These are phyloP conservation scores for Picochlorum sp. DNA, from an alignment of 139 green algal genomes.

Conservation along the genomic window DNA sequence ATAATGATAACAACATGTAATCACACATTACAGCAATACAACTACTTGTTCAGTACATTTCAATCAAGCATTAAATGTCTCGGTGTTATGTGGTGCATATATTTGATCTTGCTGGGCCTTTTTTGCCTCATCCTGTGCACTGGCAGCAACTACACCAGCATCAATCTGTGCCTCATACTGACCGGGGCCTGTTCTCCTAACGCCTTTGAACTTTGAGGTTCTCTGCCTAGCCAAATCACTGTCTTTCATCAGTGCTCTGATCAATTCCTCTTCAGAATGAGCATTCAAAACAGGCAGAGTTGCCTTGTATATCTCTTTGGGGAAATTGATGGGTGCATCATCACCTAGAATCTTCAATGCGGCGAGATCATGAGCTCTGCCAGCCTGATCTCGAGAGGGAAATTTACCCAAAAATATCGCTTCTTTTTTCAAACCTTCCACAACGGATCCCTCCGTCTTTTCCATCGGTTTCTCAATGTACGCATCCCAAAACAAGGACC, in stretches of 20 bases:
- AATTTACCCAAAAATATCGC: conserved; percentile 25
- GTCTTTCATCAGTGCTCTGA: conserved; percentile 21
- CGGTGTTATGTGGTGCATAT: neutral
- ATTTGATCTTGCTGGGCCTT: too few relatives aligned
- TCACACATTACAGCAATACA: conserved; percentile 2
- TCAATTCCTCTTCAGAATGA: conserved; percentile 12
- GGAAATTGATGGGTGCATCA: conserved; percentile 16
- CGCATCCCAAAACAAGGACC: conserved; percentile 25
- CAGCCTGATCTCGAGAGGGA: conserved; percentile 17
- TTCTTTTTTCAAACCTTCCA: conserved; percentile 5
- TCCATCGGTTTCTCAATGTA: conserved; percentile 2
- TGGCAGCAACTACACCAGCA: neutral
- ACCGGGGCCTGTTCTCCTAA: conserved; percentile 4
- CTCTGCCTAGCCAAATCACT: conserved; percentile 6
- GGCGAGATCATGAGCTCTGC: conserved; percentile 19
- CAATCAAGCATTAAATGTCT: conserved; percentile 2
- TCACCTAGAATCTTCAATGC: conserved; percentile 17
- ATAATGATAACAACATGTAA: neutral
- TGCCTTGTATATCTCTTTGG: conserved; percentile 1
- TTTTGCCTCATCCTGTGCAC: neutral
- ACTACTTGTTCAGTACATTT: neutral
- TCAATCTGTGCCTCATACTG: conserved; percentile 17
- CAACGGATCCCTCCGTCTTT: neutral
- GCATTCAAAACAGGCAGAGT: conserved; percentile 12
- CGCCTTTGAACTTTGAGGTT: conserved; percentile 22